Evolutionary conservation across 2,329 filamentous ascomycete genomes (phyloP).

Genomic region (Chrysoporthe puriensis): DNA sequence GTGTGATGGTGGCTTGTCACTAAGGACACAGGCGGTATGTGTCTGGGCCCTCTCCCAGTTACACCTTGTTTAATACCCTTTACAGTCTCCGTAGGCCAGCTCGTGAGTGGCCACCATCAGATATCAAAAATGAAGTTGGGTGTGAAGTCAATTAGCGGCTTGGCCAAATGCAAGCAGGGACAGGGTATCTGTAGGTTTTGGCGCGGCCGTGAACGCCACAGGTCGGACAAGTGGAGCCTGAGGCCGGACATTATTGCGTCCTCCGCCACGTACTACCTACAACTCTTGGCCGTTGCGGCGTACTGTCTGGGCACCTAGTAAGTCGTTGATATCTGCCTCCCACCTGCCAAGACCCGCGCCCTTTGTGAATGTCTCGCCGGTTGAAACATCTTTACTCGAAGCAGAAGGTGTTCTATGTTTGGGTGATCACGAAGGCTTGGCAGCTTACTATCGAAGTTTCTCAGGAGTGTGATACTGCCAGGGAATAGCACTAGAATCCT

Average conservation of each 20-base stretch:
- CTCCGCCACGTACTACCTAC: background rate
- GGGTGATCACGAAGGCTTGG: constrained; percentile 1
- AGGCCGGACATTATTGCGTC: too few species aligned
- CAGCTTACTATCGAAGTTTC: background rate
- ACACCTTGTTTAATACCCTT: too few species aligned
- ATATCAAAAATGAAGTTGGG: too few species aligned
- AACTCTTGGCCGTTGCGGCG: background rate
- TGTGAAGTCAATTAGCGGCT: too few species aligned
- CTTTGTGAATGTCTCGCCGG: background rate
- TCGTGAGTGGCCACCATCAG: too few species aligned
- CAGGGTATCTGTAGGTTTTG: background rate
- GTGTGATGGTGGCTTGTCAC: too few species aligned
- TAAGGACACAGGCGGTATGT: too few species aligned
- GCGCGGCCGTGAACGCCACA: background rate
- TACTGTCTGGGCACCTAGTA: background rate
- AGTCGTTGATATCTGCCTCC: background rate
- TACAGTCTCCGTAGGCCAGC: too few species aligned
- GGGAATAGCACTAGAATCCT: background rate
- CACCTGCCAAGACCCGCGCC: constrained; percentile 1
- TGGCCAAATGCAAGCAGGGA: background rate
- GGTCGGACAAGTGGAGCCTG: background rate
- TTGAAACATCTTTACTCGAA: background rate
- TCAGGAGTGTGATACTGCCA: background rate
- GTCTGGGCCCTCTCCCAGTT: too few species aligned
- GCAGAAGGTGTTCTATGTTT: background rate